Evolutionary conservation across 2,329 filamentous ascomycete species (phyloP), one percentile per base, ranked within the genome.

Genomic region (Colletotrichum tabaci): DNA sequence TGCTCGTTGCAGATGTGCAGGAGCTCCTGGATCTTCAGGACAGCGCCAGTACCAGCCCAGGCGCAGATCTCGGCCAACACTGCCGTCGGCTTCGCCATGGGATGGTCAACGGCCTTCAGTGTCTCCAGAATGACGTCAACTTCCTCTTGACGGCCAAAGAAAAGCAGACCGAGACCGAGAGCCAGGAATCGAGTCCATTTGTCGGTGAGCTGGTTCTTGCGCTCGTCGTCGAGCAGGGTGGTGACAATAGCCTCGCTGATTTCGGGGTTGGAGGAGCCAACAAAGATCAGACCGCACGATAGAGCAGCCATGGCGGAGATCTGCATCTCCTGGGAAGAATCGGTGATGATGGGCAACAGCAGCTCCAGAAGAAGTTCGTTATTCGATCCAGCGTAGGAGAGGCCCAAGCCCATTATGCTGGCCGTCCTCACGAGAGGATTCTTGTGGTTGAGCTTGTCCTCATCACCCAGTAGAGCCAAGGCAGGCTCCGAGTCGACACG

Each of bases 161-260:
- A 99, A 38, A 99, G 87, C 35, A 99, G 88, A 2, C 96, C 96
- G 74, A 99, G 88, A 74, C 96, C 96, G 52, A 99, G 91, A 23
- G 94, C 95, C 85, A 99, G 93, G 85, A 99, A 99, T 21, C 96
- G 92, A 42, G 95, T 96, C 96, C 96, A 99, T 84, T 98, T 99
- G 84, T 98, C 94, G 76, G 97, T 98, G 72, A 99, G 87, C 81
- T 98, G 95, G 78, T 90, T 92, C 83, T 93, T 93, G 68, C 95
- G 91, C 72, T 98, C 96, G 70, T 98, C 96, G 76, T 99, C 96
- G 82, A 99, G 90, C 76, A 99, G 87, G 0, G 96, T 97, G 67
- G 93, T 94, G 65, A 98, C 92, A 76, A 99, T 96, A 12, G 95
- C 93, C 83, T 97, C 94, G 75, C 93, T 96, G 72, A 98, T 93